Evolutionary conservation across 805 yeast genomes (phyloP), one percentile per base, ranked within the genome.

Genomic region (Yarrowia sp.): DNA sequence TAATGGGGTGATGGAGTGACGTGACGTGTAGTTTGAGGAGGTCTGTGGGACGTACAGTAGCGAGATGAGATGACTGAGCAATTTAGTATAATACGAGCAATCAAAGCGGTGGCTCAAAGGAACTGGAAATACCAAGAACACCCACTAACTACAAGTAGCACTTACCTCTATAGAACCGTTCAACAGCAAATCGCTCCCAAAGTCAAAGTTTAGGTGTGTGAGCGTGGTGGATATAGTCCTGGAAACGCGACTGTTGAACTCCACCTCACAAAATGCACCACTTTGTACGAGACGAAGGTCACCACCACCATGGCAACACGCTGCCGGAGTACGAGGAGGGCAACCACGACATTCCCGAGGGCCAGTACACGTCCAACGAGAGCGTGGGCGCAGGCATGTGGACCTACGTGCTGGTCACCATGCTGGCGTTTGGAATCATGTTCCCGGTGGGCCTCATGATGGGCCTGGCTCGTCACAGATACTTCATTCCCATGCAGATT

Each of bases 381-480:
- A 59, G 65, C n/a, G 56, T 63, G 36, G 67, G 67, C n/a, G 67
- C 67, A 3, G 68, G n/a, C 12, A 65, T 74, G 63, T 74, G 74
- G 74, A 69, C 76, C 14, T 82, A 80, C 66, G 77, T 81, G 19
- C 68, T 73, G 15, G 66, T 79, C 36, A 76, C 79, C 75, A 72
- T 73, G 45, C 19, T 78, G 12, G 74, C 83, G 32, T 77, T 80
- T 69, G 83, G 82, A 5, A 59, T 81, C 38, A 65, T 80, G 14
- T 77, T 79, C 70, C 83, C 83, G 9, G 72, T 76, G 41, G 81
- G 82, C 3, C 74, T 81, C 72, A 79, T 79, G 19, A 74, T 78
- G 69, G 82, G 82, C 42, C 76, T 80, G 70, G 79, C 80, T 15
- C 73, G 75, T 46, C 72, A 72, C 72, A 67, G 78, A 49, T 78